Evolutionary conservation across 345 rosid genomes (phyloP), one percentile per base, ranked within the genome.

Genomic region (Firmiana major): DNA sequence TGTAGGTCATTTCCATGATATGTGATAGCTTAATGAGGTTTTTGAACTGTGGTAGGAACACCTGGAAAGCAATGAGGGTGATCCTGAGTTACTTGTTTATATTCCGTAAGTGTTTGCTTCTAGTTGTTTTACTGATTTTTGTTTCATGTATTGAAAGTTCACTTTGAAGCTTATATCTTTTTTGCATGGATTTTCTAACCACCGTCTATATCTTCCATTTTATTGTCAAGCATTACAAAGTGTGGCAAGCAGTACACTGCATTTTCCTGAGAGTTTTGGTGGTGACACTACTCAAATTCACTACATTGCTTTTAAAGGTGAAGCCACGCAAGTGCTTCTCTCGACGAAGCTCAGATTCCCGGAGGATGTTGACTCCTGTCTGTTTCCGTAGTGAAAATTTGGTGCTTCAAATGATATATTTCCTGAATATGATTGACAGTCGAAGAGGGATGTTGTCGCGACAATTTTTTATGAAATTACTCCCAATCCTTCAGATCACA

Each of bases 401-500:
- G 34, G 21, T 46, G 28, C 54, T 71, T 76, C 24, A 45, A 71
- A 38, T 81, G 78, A 83, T 78, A 13, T 49, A 21, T 57, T 57
- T 21, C 45, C 26, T 22, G 9, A 2, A 19, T 51, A 19, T 34
- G 28, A 34, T 34, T 53, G 46, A 83, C 93, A 93, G 99, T 77
- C 91, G 86, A 95, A 95, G 88, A 88, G 98, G 79, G 99, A 95
- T 77, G 93, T 89, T 60, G 94, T 93, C 77, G 93, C 94, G 9
- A 95, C 93, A 11, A 89, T 95, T 45, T 97, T 95, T 26, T 95
- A 95, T 82, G 99, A 95, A 89, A 81, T 93, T 17, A 92, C 75
- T 70, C 99, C 98, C n/a, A 95, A 95, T 86, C 99, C 99, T 74
- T 89, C 98, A 24, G 99, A 91, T 79, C 99, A 95, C 91, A 94